Base-by-base conservation (phyloP, 192 early-diverging fungal genomes). In the Gamsiella multidivaricata region DNA sequence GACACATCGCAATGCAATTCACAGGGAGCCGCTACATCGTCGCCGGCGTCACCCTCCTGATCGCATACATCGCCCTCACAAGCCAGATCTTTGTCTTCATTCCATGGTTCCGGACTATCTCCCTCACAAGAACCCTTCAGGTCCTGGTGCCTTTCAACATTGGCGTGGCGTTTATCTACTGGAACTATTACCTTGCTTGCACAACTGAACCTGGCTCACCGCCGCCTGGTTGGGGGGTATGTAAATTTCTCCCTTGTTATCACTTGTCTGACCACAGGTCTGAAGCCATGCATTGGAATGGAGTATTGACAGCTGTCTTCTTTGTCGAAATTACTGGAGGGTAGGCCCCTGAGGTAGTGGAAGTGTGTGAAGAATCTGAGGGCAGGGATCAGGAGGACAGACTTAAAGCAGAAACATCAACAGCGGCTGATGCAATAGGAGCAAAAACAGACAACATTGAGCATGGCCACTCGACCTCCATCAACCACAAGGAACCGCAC, bases 111-210 rank as follows among this genome's bases (percentile, higher is more conserved):
- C n/a, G 22, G 17, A 31, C 46, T 25, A 56, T 56, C 18, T 54
- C 62, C 14, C 18, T 37, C 28, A 25, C 17, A 20, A 62, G 70
- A 53, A 56, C 80, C 14, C 39, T 89, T 10, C 57, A 69, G 17
- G 81, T 91, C 14, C 86, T 90, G 17, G 82, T 84, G 4, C 90
- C 91, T 2, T 95, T 97, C 85, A 94, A 99, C 80, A 51, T 92
- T 33, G 84, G 87, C 42, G 86, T 95, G 11, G 75, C 91, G 25
- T 85, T 91, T 33, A 88, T 96, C 32, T 91, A 87, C 79, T 84
- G 91, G 82, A 97, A 97, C 87, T 99, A 97, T 79, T 91, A 86
- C 59, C 80, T 94, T 26, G 91, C 93, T 12, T 89, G 86, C 51
- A 73, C 65, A 2, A 94, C 92, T 18, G 81, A 91, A 50, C 95